Conservation (phyloP, 306 rosid genomes). For the Inga oerstediana region DNA sequence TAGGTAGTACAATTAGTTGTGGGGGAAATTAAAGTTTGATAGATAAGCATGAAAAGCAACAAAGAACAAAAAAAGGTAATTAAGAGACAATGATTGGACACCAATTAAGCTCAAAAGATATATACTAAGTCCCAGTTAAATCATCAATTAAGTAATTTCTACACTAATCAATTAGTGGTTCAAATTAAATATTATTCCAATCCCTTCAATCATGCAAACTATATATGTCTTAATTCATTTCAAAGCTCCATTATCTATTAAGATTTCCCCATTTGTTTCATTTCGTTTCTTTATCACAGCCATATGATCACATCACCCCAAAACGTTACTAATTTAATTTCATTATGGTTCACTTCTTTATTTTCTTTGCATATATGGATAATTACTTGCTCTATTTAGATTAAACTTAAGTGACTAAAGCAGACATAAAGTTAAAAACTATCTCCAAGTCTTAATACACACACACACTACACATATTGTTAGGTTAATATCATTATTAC, state of each 20-base stretch:
- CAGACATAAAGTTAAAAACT: no score
- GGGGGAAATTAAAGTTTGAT: background rate
- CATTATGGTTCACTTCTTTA: slow-evolving; percentile 24
- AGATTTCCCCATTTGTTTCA: slow-evolving; percentile 22
- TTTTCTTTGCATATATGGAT: background rate
- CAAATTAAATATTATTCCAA: background rate
- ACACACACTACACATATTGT: no score
- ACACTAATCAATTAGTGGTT: background rate
- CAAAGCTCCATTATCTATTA: slow-evolving; percentile 10
- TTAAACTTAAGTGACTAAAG: no score
- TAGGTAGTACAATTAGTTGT: background rate
- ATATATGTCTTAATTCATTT: no score
- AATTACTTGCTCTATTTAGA: background rate
- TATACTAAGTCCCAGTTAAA: no score
- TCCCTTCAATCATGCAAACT: slow-evolving; percentile 37
- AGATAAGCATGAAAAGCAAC: slow-evolving; percentile 1
- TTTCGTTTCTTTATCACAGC: slow-evolving; percentile 4
- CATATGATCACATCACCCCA: slow-evolving; percentile 2
- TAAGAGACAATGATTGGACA: slow-evolving; percentile 17
- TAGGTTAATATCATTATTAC: no score
- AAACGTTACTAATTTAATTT: background rate
- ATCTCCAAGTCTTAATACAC: no score
- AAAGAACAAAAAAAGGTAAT: background rate
- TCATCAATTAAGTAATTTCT: background rate
- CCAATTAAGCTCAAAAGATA: slow-evolving; percentile 5